Percentiles rank a stretch among this genome's conserved stretches.
Evolutionary conservation across 805 yeast genomes (phyloP).

Genomic region (Kodamaea lidongshanica): DNA sequence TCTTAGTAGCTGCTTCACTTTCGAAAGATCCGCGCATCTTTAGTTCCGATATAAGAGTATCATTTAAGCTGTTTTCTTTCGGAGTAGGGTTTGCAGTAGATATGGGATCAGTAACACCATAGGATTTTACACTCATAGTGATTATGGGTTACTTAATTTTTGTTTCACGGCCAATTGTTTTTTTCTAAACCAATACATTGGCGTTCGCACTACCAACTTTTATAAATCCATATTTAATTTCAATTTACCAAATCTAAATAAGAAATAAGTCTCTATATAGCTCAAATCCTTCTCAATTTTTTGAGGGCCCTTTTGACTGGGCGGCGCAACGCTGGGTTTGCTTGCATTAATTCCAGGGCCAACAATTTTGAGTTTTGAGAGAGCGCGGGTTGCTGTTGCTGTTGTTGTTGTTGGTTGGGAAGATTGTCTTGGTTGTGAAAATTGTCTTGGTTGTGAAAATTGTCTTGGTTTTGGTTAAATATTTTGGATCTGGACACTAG

Average conservation of each 20-base stretch:
- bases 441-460: neutral
- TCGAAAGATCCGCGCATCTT: slow-evolving; percentile 86
- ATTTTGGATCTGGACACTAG: slow-evolving; percentile 4
- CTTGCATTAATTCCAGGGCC: slow-evolving; percentile 3
- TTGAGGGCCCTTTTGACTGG: slow-evolving; percentile 5
- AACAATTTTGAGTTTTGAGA: slow-evolving; percentile 2
- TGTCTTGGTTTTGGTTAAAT: neutral
- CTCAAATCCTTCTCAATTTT: slow-evolving; percentile 1
- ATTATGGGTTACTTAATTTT: neutral
- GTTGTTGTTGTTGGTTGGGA: neutral
- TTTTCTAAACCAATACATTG: no score
- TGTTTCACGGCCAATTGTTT: neutral
- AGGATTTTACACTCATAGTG: slow-evolving; percentile 22
- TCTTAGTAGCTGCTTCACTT: slow-evolving; percentile 73
- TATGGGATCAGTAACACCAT: slow-evolving; percentile 72
- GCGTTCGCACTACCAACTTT: no score
- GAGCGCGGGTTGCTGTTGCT: neutral
- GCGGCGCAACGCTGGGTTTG: slow-evolving; percentile 5
- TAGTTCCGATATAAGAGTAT: slow-evolving; percentile 67
- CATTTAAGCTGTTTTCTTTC: slow-evolving; percentile 71
- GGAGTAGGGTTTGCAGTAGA: slow-evolving; percentile 82
- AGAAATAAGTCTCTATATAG: neutral
- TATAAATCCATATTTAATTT: neutral
- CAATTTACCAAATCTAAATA: neutral
- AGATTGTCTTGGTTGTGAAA: neutral